Base-by-base conservation (phyloP, 352 stramenopile species). In the Phytophthora pistaciae region DNA sequence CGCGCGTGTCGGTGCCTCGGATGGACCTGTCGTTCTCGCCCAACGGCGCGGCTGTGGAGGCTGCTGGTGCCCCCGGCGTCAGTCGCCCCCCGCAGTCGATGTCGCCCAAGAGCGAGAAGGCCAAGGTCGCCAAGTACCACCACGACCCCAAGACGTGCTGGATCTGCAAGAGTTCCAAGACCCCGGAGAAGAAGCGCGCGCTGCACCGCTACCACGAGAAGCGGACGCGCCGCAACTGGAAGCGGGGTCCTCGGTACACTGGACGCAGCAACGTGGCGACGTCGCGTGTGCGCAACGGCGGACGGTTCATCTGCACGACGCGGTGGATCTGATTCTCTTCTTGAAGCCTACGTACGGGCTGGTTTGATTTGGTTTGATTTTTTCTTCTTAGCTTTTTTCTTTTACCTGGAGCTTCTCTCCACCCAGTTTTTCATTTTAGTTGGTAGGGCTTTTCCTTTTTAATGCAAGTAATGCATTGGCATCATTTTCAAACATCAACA, bases 111-210 rank as follows among this genome's bases (percentile, higher is more conserved):
- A 64, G 61, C 10, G 72, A 80, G 75, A 77, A 80, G 42, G 73
- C 77, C 53, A 95, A 90, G 60, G 55, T 78, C 33, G 55, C 74
- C 3, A 74, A 78, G 63, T 94, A 93, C 76, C 66, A 79, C 25
- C 89, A 96, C 72, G 80, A 95, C 74, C 68, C 87, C 14, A 74
- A 79, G 63, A 90, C 83, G 61, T 96, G 89, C 85, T 96, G 89
- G 89, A 93, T 96, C 64, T 96, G 89, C 85, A 94, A 95, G 82
- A 94, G 85, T 53, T 81, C 77, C 50, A 96, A 95, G 78, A 91
- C 87, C 50, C 62, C 83, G 38, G 86, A 93, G 67, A 89, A 88
- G 70, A 95, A 96, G 84, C 86, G 82, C 44, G 88, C 85, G 53
- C 72, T 96, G 62, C 89, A 96, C 67, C 89, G 89, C 18, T 96